These are phyloP conservation scores for Macrophomina pseudophaseolina DNA, from an alignment of 2,329 filamentous ascomycete genomes.

Conservation along the genomic window DNA sequence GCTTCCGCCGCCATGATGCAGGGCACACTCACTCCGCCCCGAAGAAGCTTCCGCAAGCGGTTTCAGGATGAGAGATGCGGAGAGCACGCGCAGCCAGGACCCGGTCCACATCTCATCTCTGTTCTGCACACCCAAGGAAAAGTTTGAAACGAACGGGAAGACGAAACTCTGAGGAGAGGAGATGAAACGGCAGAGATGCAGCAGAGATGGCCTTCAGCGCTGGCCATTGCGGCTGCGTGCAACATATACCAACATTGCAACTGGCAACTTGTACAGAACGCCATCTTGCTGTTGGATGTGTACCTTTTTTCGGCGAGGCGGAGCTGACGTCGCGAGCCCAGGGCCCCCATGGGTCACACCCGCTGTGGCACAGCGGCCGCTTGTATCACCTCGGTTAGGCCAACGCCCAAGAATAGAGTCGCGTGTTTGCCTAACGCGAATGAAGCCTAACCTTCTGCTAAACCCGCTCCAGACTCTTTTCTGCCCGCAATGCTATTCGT, in stretches of 20 bases:
- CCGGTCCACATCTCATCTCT: constrained; percentile 46
- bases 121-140: constrained; percentile 33
- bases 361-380: constrained; percentile 26
- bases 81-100: constrained; percentile 35
- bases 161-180: constrained; percentile 28
- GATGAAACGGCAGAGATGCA: constrained; percentile 34
- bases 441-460: constrained; percentile 1
- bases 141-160: constrained; percentile 33
- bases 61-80: constrained; percentile 27
- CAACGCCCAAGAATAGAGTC: constrained; percentile 18
- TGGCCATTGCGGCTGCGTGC: constrained; percentile 34
- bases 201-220: constrained; percentile 24
- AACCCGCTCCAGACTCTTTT: not conserved
- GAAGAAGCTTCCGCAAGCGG: constrained; percentile 16
- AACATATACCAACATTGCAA: constrained; percentile 35
- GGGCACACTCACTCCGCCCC: constrained; percentile 13
- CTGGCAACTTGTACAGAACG: constrained; percentile 29
- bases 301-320: constrained; percentile 34
- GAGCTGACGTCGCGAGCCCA: constrained; percentile 29
- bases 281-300: constrained; percentile 30
- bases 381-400: constrained; percentile 27
- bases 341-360: constrained; percentile 25
- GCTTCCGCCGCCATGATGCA: not conserved
- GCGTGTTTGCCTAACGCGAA: constrained; percentile 3
- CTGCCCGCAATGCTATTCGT: not conserved